These are phyloP conservation scores for Insectozyma bohioensis DNA, from an alignment of 1,139 yeast genomes.

Conservation along the genomic window DNA sequence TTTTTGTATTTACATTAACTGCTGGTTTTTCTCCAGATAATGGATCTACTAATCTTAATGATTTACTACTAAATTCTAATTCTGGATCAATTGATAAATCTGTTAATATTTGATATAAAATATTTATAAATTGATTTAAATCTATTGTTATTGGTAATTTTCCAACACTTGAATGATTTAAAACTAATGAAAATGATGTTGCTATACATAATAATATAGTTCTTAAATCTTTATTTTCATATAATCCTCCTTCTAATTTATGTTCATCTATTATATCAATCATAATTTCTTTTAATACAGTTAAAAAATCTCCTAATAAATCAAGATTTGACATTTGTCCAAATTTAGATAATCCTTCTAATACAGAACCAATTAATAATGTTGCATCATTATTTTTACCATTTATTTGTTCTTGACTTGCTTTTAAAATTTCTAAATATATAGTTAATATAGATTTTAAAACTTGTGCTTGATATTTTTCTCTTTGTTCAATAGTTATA, in stretches of 20 bases:
- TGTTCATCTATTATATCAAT: slow-evolving; percentile 38
- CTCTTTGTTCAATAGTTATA: slow-evolving; percentile 84
- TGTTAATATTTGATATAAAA: slow-evolving; percentile 65
- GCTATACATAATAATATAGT: slow-evolving; percentile 80
- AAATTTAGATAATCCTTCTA: slow-evolving; percentile 87
- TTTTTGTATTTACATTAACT: slow-evolving; percentile 85
- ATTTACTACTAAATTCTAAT: slow-evolving; percentile 79
- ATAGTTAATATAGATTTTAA: slow-evolving; percentile 68
- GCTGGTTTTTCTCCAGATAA: slow-evolving; percentile 56
- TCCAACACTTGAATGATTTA: slow-evolving; percentile 65
- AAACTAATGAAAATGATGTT: slow-evolving; percentile 81
- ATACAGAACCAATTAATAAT: slow-evolving; percentile 72
- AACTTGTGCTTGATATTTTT: slow-evolving; percentile 79
- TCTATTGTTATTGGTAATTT: slow-evolving; percentile 61
- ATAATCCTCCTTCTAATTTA: slow-evolving; percentile 33
- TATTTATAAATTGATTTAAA: slow-evolving; percentile 67
- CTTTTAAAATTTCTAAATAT: slow-evolving; percentile 74
- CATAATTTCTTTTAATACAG: slow-evolving; percentile 80
- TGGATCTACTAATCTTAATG: slow-evolving; percentile 79
- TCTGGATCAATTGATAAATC: slow-evolving; percentile 78
- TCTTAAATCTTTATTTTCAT: slow-evolving; percentile 46
- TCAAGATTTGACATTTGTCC: slow-evolving; percentile 94
- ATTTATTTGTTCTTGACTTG: slow-evolving; percentile 26
- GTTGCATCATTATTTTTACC: slow-evolving; percentile 50
- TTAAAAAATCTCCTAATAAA: slow-evolving; percentile 85